A percentile compares a stretch with the other conserved stretches of the same genome.
These are phyloP conservation scores for Paraphoma sp. DNA, from an alignment of 2,329 filamentous ascomycete genomes.

Conservation along the genomic window DNA sequence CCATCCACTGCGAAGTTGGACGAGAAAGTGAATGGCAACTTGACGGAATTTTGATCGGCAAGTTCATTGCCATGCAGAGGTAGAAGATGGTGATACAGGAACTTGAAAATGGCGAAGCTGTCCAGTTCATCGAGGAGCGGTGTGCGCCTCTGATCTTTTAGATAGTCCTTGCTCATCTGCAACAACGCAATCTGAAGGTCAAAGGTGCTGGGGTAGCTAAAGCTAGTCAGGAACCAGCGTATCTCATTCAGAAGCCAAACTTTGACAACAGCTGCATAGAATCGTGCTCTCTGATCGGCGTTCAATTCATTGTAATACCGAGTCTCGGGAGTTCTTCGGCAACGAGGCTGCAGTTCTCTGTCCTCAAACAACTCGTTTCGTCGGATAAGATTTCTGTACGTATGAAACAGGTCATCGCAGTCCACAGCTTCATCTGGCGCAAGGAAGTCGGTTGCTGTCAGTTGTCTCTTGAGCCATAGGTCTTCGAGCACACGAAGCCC, in stretches of 20 bases:
- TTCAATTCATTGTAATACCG: conserved; percentile 16
- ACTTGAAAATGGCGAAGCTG: conserved; percentile 23
- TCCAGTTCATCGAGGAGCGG: conserved; percentile 28
- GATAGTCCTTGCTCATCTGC: not conserved
- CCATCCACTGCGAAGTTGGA: conserved; percentile 8
- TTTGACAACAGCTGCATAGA: conserved; percentile 24
- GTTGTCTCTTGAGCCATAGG: conserved; percentile 26
- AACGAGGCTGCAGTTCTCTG: not conserved
- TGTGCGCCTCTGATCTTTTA: not conserved
- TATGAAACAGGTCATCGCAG: conserved; percentile 1
- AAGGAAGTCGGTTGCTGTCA: conserved; percentile 19
- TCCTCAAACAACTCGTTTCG: conserved; percentile 11
- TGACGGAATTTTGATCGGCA: conserved; percentile 17
- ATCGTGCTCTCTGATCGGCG: conserved; percentile 27
- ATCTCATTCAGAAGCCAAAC: conserved; percentile 35
- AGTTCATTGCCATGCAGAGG: conserved; percentile 21
- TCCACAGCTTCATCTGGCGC: conserved; percentile 11
- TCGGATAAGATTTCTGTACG: conserved; percentile 6
- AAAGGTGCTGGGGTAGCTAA: conserved; percentile 10
- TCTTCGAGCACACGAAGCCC: conserved; percentile 27
- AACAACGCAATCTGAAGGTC: conserved; percentile 4
- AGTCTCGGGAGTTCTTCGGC: conserved; percentile 5
- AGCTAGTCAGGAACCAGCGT: conserved; percentile 30
- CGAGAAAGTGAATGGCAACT: conserved; percentile 26
- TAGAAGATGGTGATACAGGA: conserved; percentile 34